A percentile compares a stretch with the other conserved stretches of the same genome.
Evolutionary conservation across 768 basidiomycete species (phyloP).

Genomic region (Boletus rubropictus): DNA sequence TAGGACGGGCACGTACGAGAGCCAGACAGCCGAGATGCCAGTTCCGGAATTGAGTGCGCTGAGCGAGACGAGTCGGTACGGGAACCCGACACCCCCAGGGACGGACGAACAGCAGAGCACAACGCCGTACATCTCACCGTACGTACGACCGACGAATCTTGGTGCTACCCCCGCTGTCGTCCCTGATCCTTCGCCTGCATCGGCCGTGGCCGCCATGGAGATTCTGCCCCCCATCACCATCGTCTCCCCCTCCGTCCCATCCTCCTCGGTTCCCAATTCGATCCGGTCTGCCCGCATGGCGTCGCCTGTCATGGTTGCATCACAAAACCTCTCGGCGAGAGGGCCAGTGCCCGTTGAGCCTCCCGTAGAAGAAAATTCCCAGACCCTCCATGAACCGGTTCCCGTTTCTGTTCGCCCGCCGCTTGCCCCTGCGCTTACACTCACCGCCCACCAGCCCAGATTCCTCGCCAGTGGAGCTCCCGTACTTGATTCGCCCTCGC

Average conservation of each 20-base stretch:
- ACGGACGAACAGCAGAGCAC: constrained; percentile 17
- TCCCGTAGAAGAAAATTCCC: constrained; percentile 11
- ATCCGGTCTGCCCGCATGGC: constrained; percentile 1
- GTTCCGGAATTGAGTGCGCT: not conserved
- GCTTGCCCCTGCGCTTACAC: not conserved
- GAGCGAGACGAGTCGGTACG: constrained; percentile 15
- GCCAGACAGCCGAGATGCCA: constrained; percentile 6
- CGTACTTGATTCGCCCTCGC: not conserved
- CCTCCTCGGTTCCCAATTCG: constrained; percentile 4
- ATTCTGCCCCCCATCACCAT: constrained; percentile 9
- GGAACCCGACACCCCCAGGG: constrained; percentile 10
- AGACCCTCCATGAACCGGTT: constrained; percentile 15
- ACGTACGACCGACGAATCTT: not conserved
- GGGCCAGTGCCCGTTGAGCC: not conserved
- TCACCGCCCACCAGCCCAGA: not conserved
- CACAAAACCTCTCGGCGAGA: not conserved
- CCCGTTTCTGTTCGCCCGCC: not conserved
- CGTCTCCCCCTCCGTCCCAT: constrained; percentile 14
- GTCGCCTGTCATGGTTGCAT: not conserved
- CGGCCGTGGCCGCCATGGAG: not conserved
- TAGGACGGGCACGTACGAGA: not conserved
- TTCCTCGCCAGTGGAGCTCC: not conserved
- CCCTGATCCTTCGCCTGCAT: constrained; percentile 2
- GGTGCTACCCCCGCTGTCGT: not conserved
- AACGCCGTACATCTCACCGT: constrained; percentile 17